These are phyloP conservation scores for Penicillium hesseltinei DNA, from an alignment of 2,329 filamentous ascomycete genomes.

Conservation along the genomic window DNA sequence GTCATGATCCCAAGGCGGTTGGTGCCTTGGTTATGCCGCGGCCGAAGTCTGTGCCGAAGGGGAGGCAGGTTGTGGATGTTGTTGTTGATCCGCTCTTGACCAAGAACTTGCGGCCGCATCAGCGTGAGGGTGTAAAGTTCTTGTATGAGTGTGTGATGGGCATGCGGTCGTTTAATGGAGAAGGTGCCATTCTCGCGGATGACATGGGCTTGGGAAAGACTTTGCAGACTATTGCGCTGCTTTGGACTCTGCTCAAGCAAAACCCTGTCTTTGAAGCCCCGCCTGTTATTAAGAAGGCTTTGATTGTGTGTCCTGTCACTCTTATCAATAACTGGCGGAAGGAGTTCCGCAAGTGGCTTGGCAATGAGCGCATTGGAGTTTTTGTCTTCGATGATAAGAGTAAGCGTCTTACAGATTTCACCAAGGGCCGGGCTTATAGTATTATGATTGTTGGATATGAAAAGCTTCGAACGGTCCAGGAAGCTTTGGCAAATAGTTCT, in stretches of 20 bases:
- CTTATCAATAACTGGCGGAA: constrained; percentile 71
- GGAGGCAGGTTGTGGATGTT: constrained; percentile 68
- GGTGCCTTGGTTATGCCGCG: constrained; percentile 67
- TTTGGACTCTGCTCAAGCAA: constrained; percentile 72
- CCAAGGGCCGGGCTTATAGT: constrained; percentile 64
- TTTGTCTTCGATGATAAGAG: constrained; percentile 63
- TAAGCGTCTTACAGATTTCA: constrained; percentile 65
- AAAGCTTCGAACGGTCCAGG: constrained; percentile 63
- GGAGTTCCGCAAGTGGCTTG: constrained; percentile 72
- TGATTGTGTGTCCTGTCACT: constrained; percentile 71
- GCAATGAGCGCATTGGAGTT: constrained; percentile 67
- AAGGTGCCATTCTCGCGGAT: constrained; percentile 70
- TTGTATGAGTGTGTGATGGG: constrained; percentile 76
- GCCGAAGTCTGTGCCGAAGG: constrained; percentile 54
- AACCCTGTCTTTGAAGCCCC: constrained; percentile 60
- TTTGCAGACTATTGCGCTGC: constrained; percentile 66
- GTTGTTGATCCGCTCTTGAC: constrained; percentile 67
- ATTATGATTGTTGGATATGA: constrained; percentile 75
- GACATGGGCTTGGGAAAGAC: constrained; percentile 77
- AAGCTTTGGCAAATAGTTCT: constrained; percentile 60
- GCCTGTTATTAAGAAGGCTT: constrained; percentile 66
- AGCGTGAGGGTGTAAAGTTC: constrained; percentile 67
- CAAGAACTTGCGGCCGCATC: constrained; percentile 64
- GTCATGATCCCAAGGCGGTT: constrained; percentile 60
- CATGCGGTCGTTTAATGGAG: constrained; percentile 62